Percentiles rank a stretch among this genome's conserved stretches.
phyloP scores from a whole-genome alignment of 208 protist species.

The Trypanosoma lewisi region DNA sequence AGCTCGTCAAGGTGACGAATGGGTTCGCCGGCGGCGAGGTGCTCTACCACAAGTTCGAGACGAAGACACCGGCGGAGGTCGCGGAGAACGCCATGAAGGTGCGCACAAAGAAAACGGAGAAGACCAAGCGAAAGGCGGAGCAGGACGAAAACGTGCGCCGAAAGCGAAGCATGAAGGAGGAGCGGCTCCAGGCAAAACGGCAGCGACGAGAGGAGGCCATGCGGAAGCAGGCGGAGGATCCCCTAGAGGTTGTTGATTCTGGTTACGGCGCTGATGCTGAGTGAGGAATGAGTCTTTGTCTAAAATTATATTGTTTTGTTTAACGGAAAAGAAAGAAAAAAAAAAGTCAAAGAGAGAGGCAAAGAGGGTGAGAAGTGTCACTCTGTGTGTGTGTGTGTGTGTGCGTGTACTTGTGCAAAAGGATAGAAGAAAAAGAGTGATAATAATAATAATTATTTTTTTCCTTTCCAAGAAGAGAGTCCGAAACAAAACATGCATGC shows the following conservation, averaged over 20 bases:
- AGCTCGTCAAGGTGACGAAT: conserved; percentile 88
- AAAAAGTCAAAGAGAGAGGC: conserved; percentile 1
- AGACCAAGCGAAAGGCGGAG: conserved; percentile 65
- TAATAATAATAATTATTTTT: no score
- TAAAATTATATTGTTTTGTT: conserved; percentile 2
- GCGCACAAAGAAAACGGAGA: conserved; percentile 57
- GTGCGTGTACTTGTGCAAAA: no score
- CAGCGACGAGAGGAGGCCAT: conserved; percentile 57
- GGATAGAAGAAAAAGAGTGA: no score
- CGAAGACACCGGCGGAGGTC: conserved; percentile 66
- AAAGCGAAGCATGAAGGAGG: conserved; percentile 51
- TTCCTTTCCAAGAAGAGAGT: no score
- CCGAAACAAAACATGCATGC: no score
- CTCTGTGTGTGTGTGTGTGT: no score
- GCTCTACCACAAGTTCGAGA: conserved; percentile 71
- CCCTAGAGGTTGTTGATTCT: conserved; percentile 64
- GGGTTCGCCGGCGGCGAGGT: conserved; percentile 86
- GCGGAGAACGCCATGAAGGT: conserved; percentile 71
- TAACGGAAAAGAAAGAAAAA: conserved; percentile 21
- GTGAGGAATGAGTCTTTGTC: conserved; percentile 9
- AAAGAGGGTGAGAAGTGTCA: no score
- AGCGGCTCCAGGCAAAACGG: conserved; percentile 63
- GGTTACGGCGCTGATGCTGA: conserved; percentile 60
- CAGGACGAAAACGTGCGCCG: conserved; percentile 84
- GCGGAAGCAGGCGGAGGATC: conserved; percentile 61